A percentile compares a stretch with the other conserved stretches of the same genome.
Conservation (phyloP, 768 basidiomycete species). For the Boletus rubroflammeus region DNA sequence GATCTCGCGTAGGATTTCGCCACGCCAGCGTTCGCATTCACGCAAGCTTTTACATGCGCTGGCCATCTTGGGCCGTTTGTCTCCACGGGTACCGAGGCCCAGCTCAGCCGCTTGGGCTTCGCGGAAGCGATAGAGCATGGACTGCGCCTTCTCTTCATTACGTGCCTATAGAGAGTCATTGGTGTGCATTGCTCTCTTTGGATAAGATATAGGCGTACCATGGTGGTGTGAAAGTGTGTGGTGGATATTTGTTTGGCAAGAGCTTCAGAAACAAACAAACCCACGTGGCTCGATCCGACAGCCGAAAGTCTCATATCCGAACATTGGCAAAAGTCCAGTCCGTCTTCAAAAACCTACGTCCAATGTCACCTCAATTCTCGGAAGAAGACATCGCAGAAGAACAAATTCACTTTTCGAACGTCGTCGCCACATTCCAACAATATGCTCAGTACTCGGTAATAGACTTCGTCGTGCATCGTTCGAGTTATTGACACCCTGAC, state of each 20-base stretch:
- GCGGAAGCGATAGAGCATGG: slow-evolving; percentile 92
- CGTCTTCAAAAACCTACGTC: neutral
- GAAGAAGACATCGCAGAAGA: slow-evolving; percentile 49
- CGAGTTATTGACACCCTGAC: neutral
- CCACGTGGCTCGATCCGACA: slow-evolving; percentile 13
- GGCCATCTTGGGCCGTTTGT: slow-evolving; percentile 90
- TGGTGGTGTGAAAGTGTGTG: slow-evolving; percentile 5
- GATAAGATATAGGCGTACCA: slow-evolving; percentile 7
- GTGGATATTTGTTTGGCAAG: slow-evolving; percentile 21
- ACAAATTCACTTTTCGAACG: slow-evolving; percentile 68
- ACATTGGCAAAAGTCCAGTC: no score
- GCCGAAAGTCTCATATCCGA: neutral
- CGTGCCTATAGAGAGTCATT: slow-evolving; percentile 57
- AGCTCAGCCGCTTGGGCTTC: slow-evolving; percentile 96
- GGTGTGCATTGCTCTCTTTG: neutral
- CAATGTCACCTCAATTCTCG: slow-evolving; percentile 29
- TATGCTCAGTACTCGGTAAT: slow-evolving; percentile 66
- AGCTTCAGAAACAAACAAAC: slow-evolving; percentile 27
- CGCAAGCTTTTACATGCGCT: slow-evolving; percentile 86
- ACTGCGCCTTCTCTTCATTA: slow-evolving; percentile 98
- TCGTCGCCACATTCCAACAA: slow-evolving; percentile 68
- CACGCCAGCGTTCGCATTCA: slow-evolving; percentile 94
- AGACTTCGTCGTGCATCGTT: neutral
- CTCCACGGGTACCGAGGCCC: slow-evolving; percentile 79
- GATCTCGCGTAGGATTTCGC: slow-evolving; percentile 92